Base-by-base conservation (phyloP, 495 filamentous ascomycete species). In the Chaetomium fimeti region DNA sequence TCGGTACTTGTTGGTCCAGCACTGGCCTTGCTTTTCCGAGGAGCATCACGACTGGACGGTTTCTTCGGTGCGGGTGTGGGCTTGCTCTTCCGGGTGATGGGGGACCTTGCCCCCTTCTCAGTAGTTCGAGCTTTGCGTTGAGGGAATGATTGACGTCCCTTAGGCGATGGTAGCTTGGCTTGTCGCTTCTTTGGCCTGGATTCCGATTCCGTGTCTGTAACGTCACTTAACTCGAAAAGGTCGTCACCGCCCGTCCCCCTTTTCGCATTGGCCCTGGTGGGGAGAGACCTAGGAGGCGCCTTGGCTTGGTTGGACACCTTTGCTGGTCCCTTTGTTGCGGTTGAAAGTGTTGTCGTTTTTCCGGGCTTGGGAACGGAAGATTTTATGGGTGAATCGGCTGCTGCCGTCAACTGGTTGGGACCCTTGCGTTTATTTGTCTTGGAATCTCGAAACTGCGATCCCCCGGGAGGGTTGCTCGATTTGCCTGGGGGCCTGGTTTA, bases 121-220 rank as follows among this genome's bases (percentile, higher is more conserved):
- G 12, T 1, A 4, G 11, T 28, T 4, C 16, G 55, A 9, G 29
- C 18, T 36, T 5, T 49, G 42, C n/a, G 11, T 12, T 3, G 25
- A 56, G 20, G 8, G 22, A 22, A 3, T 5, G 7, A 0, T 11
- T 11, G 45, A 36, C 29, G 29, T 24, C 55, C 9, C n/a, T 38
- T 32, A 25, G 56, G n/a, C 1, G 48, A 13, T 22, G 40, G 9
- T 15, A 55, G 25, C 27, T 40, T 60, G 20, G 25, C 27, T 40
- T 60, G 55, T 9, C 48, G 22, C 22, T 55, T 65, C 57, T 56
- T 60, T n/a, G 49, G 57, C 12, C 20, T 24, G 15, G 49, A 28
- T 16, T 24, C 56, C 13, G n/a, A 40, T 24, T 65, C 56, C 27
- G 32, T 8, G 24, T 65, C 63, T 29, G 63, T 60, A 1, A 28